Conservation (phyloP, 257 asterid genomes). For the Fraxinus americana region DNA sequence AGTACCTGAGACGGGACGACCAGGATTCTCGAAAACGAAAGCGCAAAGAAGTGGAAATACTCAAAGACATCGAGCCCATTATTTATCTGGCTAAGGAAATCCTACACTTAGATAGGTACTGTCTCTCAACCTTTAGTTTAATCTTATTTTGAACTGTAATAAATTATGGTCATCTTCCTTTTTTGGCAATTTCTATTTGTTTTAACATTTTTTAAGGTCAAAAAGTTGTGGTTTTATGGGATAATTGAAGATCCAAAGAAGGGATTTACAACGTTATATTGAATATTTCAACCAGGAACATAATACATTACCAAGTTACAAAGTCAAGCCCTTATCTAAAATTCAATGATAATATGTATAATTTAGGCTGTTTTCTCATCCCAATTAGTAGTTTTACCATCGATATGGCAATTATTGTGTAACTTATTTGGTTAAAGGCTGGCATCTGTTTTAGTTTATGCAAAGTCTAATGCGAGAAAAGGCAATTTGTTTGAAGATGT, state of each 20-base stretch:
- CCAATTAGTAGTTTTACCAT: not conserved
- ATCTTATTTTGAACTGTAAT: constrained; percentile 3
- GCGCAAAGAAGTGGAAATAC: constrained; percentile 60
- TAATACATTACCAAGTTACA: not conserved
- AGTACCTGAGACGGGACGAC: constrained; percentile 42
- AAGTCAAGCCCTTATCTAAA: not conserved
- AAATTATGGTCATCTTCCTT: not conserved
- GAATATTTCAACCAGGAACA: not conserved
- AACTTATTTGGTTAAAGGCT: too few species aligned
- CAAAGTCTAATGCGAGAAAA: too few species aligned
- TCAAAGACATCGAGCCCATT: constrained; percentile 67
- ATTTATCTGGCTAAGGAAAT: constrained; percentile 60
- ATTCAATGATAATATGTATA: not conserved
- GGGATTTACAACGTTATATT: not conserved
- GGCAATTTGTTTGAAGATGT: too few species aligned
- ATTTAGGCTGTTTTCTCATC: not conserved
- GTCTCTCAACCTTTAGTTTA: constrained; percentile 4
- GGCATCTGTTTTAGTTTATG: too few species aligned
- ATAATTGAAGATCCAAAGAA: not conserved
- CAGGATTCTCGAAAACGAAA: constrained; percentile 67
- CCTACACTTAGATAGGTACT: constrained; percentile 72
- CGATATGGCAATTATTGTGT: not conserved
- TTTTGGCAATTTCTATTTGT: not conserved
- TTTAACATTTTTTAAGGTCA: not conserved
- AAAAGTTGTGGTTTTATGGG: not conserved